Evolutionary conservation across 2,329 filamentous ascomycete genomes (phyloP).

Genomic region (Alternaria incomplexa): DNA sequence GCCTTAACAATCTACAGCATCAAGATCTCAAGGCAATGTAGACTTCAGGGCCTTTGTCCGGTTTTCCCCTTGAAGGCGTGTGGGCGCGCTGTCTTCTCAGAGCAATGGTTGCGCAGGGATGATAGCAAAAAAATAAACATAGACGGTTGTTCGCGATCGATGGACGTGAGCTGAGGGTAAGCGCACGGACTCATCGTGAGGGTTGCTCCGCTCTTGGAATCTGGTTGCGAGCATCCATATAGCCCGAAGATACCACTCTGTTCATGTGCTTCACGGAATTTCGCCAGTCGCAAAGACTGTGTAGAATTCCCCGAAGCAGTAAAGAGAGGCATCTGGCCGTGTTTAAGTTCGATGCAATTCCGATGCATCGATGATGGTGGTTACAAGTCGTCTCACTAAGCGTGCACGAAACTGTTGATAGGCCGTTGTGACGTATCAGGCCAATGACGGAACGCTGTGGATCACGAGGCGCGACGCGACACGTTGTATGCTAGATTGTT

Average conservation of each 20-base stretch:
- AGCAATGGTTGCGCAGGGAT: background rate
- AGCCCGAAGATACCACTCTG: background rate
- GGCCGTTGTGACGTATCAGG: background rate
- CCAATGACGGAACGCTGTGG: background rate
- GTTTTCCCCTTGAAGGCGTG: background rate
- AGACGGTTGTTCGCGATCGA: background rate
- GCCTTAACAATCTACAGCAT: background rate
- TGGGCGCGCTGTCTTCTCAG: background rate
- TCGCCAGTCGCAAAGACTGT: background rate
- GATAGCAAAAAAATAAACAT: background rate
- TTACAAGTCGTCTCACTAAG: conserved; percentile 10
- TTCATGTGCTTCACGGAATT: background rate
- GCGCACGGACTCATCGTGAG: background rate
- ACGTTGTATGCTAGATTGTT: background rate
- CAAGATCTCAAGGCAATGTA: background rate
- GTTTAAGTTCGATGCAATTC: background rate
- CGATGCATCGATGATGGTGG: background rate
- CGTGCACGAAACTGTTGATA: conserved; percentile 7
- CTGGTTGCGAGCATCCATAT: background rate
- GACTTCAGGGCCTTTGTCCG: background rate
- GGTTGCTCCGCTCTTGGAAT: background rate
- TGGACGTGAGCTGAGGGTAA: background rate
- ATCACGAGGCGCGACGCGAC: background rate
- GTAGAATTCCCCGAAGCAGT: background rate
- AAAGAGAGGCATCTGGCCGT: too few species aligned